Evolutionary conservation across 2,329 filamentous ascomycete species (phyloP).

Genomic region (Dactylella cylindrospora): DNA sequence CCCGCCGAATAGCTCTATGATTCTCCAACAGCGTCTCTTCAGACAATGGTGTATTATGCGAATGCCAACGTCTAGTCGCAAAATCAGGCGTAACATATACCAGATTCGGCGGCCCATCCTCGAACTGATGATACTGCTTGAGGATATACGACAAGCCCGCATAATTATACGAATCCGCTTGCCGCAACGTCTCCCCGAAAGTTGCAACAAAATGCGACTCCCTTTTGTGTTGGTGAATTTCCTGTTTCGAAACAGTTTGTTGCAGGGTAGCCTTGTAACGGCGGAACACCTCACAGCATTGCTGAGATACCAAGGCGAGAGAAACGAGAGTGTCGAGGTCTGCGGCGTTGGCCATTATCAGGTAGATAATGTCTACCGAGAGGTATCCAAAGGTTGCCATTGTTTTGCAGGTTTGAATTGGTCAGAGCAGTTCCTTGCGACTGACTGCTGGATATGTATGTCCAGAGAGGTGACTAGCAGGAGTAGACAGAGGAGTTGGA

Average conservation of each 20-base stretch:
- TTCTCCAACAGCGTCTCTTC: constrained; percentile 2
- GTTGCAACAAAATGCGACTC: not conserved
- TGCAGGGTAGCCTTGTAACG: not conserved
- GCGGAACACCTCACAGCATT: constrained; percentile 1
- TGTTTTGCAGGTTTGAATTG: too few species aligned
- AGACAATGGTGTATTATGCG: not conserved
- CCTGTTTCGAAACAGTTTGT: not conserved
- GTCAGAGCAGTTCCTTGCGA: too few species aligned
- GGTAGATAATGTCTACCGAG: constrained; percentile 6
- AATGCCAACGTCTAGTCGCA: not conserved
- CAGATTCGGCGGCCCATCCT: not conserved
- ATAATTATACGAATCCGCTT: not conserved
- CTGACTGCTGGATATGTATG: too few species aligned
- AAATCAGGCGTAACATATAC: too few species aligned
- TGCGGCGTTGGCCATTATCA: not conserved
- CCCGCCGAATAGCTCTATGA: not conserved
- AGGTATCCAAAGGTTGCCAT: too few species aligned
- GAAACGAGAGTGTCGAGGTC: not conserved
- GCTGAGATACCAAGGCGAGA: not conserved
- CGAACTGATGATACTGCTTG: too few species aligned
- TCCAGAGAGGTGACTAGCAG: too few species aligned
- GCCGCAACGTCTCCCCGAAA: not conserved
- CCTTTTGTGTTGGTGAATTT: not conserved
- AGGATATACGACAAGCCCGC: not conserved
- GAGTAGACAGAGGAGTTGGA: too few species aligned